phyloP scores from a whole-genome alignment of 2,329 filamentous ascomycete genomes.

The Dactylella cylindrospora region DNA sequence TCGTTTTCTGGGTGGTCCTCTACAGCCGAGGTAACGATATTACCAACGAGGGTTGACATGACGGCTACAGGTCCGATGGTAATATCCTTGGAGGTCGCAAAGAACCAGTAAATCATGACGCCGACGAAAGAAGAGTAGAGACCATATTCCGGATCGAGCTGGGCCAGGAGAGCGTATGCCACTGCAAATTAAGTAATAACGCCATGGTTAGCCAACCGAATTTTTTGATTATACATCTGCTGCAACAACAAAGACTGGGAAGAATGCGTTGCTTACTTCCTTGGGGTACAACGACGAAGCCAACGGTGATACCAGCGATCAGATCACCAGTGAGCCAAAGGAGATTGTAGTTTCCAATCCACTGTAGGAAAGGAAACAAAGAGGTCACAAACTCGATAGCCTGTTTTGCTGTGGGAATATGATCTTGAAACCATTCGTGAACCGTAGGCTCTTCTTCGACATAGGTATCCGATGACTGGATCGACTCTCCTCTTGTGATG shows the following conservation, averaged over 20 bases:
- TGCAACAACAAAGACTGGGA: no score
- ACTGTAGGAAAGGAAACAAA: constrained; percentile 79
- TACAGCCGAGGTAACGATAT: constrained; percentile 68
- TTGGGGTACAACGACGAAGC: constrained; percentile 86
- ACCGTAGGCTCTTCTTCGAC: constrained; percentile 78
- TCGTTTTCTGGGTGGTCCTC: constrained; percentile 58
- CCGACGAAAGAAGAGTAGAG: constrained; percentile 97
- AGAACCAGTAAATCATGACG: constrained; percentile 93
- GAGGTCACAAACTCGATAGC: constrained; percentile 61
- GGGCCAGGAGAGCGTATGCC: constrained; percentile 86
- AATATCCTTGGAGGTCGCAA: constrained; percentile 97
- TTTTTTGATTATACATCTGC: no score
- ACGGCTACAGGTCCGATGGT: constrained; percentile 96
- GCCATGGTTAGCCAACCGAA: no score
- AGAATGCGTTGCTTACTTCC: constrained; percentile 57
- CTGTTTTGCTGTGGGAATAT: constrained; percentile 63
- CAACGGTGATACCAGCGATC: constrained; percentile 77
- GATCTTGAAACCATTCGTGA: constrained; percentile 68
- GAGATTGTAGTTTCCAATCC: constrained; percentile 84
- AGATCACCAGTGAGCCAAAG: constrained; percentile 89
- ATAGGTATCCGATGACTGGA: constrained; percentile 67
- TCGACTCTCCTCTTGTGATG: constrained; percentile 40
- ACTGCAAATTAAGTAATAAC: constrained; percentile 57
- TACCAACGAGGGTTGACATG: constrained; percentile 86
- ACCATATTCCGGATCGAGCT: constrained; percentile 77